These are phyloP conservation scores for Cardamine occulta DNA, from an alignment of 345 rosid genomes.

Conservation along the genomic window DNA sequence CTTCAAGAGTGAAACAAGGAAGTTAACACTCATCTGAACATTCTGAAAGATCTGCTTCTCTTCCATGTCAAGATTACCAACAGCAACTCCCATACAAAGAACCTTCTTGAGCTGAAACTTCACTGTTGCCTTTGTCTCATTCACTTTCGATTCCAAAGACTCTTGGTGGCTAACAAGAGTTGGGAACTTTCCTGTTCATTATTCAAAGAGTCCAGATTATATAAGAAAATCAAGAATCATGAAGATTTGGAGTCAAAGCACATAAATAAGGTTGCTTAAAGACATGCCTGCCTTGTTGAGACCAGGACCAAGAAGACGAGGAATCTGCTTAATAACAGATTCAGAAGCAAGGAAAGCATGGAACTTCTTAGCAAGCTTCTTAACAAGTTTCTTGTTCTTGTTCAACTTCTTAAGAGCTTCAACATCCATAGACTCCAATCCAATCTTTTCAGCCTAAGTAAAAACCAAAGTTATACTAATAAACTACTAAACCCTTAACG, in stretches of 20 bases:
- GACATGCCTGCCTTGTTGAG: slow-evolving; percentile 90
- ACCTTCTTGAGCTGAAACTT: slow-evolving; percentile 86
- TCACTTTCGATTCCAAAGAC: slow-evolving; percentile 72
- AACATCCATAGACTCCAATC: slow-evolving; percentile 73
- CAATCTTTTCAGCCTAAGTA: slow-evolving; percentile 69
- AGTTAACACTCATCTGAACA: slow-evolving; percentile 78
- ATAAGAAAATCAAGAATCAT: background rate
- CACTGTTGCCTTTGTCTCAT: slow-evolving; percentile 76
- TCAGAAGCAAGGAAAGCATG: slow-evolving; percentile 85
- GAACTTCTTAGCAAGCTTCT: slow-evolving; percentile 79
- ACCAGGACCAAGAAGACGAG: slow-evolving; percentile 86
- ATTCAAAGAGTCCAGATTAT: background rate
- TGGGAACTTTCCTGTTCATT: slow-evolving; percentile 75
- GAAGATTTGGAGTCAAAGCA: background rate
- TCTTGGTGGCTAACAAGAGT: slow-evolving; percentile 79
- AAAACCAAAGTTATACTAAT: background rate
- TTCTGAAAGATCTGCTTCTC: slow-evolving; percentile 88
- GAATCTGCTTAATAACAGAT: slow-evolving; percentile 84
- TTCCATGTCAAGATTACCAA: slow-evolving; percentile 68
- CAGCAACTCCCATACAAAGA: slow-evolving; percentile 91
- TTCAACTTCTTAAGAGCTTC: slow-evolving; percentile 76
- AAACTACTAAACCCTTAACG: background rate
- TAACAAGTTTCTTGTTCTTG: slow-evolving; percentile 82
- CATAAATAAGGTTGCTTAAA: background rate
- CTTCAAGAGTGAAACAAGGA: slow-evolving; percentile 79